phyloP scores from a whole-genome alignment of 2,329 filamentous ascomycete species.

The Cercospora janseana region DNA sequence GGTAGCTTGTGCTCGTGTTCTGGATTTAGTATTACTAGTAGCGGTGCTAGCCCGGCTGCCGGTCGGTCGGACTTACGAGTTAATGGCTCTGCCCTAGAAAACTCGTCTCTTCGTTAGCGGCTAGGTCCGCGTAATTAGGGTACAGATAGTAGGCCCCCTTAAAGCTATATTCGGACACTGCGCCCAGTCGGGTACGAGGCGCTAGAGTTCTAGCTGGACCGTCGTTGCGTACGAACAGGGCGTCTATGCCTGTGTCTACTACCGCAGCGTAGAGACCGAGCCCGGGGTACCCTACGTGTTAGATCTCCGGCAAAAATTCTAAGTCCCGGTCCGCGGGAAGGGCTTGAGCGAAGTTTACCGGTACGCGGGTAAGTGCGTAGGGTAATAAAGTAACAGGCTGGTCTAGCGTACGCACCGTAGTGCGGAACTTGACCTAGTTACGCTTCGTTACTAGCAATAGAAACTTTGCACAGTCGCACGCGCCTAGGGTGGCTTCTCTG shows the following conservation, averaged over 20 bases:
- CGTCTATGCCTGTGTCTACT: too few relatives aligned
- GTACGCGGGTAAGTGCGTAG: not conserved
- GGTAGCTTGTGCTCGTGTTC: too few relatives aligned
- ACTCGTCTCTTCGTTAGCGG: too few relatives aligned
- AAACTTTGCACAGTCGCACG: not conserved
- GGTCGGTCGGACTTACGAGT: too few relatives aligned
- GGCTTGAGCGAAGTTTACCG: not conserved
- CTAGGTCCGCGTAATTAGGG: too few relatives aligned
- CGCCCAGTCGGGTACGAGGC: too few relatives aligned
- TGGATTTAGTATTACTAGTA: too few relatives aligned
- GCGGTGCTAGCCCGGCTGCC: too few relatives aligned
- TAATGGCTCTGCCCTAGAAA: too few relatives aligned
- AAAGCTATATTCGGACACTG: too few relatives aligned
- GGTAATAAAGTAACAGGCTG: not conserved
- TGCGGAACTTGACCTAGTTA: not conserved
- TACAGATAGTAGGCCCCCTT: too few relatives aligned
- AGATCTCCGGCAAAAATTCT: not conserved
- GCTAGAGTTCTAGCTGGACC: not conserved
- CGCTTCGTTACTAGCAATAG: not conserved
- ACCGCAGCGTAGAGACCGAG: not conserved
- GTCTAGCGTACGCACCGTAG: not conserved
- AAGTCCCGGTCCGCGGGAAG: not conserved
- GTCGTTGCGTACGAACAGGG: too few relatives aligned
- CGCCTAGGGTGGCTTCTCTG: not conserved
- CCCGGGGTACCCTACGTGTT: not conserved